Evolutionary conservation across 306 rosid species (phyloP).

Genomic region (Astragalus membranaceus): DNA sequence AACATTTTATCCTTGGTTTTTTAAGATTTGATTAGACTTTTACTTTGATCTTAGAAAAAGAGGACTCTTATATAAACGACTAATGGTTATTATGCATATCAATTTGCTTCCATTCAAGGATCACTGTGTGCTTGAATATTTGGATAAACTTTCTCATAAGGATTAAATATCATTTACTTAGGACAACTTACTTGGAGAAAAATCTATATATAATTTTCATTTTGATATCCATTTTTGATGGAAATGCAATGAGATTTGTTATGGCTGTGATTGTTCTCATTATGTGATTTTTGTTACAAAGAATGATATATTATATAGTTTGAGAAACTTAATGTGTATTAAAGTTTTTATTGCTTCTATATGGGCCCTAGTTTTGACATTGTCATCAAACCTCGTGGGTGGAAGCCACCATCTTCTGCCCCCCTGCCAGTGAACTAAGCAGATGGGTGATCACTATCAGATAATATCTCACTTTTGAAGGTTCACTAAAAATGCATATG

Average conservation of each 20-base stretch:
- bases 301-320: not conserved
- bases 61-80: not conserved
- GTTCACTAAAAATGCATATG: slow-evolving; percentile 28
- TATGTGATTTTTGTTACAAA: not conserved
- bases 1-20: not conserved
- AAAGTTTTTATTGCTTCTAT: not conserved
- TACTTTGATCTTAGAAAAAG: not conserved
- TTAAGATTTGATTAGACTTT: not conserved
- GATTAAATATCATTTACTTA: not conserved
- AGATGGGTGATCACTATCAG: slow-evolving; percentile 23
- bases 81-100: not conserved
- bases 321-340: not conserved
- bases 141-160: not conserved
- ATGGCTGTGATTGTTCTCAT: not conserved
- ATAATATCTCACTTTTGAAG: slow-evolving; percentile 29
- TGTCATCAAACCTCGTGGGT: slow-evolving; percentile 21
- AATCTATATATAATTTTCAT: not conserved
- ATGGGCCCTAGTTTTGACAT: slow-evolving; percentile 30
- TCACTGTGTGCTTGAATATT: not conserved
- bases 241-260: not conserved
- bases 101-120: not conserved
- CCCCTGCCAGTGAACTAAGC: slow-evolving; percentile 19
- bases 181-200: not conserved
- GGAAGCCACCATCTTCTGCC: slow-evolving; percentile 40
- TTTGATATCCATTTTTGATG: not conserved